Evolutionary conservation across 2,329 filamentous ascomycete species (phyloP).

Genomic region (Colletotrichum camelliae): DNA sequence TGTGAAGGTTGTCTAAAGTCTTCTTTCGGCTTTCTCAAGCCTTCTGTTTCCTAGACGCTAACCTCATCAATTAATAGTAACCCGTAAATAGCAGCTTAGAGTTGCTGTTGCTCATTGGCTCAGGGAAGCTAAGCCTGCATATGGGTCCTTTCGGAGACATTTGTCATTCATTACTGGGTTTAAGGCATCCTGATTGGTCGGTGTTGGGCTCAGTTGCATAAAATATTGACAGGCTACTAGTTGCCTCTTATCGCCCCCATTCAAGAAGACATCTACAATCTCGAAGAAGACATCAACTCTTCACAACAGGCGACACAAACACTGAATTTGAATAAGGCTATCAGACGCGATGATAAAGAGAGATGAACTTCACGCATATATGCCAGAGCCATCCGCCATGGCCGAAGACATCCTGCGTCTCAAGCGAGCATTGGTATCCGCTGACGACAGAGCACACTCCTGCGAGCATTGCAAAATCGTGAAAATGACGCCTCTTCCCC

Average conservation of each 20-base stretch:
- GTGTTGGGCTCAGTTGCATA: background rate
- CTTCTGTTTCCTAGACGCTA: background rate
- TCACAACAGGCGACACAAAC: background rate
- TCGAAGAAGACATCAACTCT: background rate
- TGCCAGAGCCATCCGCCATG: background rate
- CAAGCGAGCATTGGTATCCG: background rate
- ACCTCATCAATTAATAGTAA: background rate
- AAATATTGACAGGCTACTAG: background rate
- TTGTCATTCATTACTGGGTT: background rate
- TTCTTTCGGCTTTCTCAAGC: background rate
- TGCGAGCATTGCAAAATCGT: background rate
- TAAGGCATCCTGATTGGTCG: background rate
- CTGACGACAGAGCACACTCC: background rate
- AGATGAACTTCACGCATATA: background rate
- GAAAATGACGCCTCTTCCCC: background rate
- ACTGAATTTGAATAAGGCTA: background rate
- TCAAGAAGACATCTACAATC: background rate
- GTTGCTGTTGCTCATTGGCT: background rate
- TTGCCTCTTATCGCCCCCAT: background rate
- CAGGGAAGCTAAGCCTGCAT: background rate
- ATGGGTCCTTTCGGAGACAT: background rate
- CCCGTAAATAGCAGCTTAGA: background rate
- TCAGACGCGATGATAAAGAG: background rate
- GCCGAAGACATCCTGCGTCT: background rate
- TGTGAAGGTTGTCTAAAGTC: background rate